Percentiles rank a stretch among this genome's conserved stretches.
Conservation (phyloP, 192 early-diverging fungal species). For the Geranomyces michiganensis region DNA sequence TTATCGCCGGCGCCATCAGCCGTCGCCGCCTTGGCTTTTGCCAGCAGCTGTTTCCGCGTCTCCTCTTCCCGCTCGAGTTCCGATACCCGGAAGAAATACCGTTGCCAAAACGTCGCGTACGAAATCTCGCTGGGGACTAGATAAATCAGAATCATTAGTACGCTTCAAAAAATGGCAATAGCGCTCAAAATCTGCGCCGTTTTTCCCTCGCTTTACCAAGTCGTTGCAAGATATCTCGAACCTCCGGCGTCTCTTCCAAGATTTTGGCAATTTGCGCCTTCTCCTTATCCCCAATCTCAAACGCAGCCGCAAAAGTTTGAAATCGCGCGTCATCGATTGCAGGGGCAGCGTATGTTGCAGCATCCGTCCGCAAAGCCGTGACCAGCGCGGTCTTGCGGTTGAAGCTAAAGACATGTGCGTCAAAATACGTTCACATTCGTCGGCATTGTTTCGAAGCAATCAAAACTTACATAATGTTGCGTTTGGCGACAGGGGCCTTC, state of each 20-base stretch:
- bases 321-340: slow-evolving; percentile 33
- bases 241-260: slow-evolving; percentile 27
- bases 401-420: too few species aligned
- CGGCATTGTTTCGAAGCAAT: too few species aligned
- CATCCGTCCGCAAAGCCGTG: slow-evolving; percentile 30
- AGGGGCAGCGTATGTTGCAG: slow-evolving; percentile 21
- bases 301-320: slow-evolving; percentile 15
- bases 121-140: slow-evolving; percentile 40
- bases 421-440: too few species aligned
- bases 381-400: slow-evolving; percentile 42
- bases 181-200: too few species aligned
- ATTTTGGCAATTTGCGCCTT: slow-evolving; percentile 33
- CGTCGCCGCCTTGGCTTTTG: neutral
- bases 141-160: neutral
- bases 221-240: slow-evolving; percentile 1
- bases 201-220: slow-evolving; percentile 6
- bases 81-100: slow-evolving; percentile 46
- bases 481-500: neutral
- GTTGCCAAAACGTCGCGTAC: slow-evolving; percentile 46
- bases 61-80: slow-evolving; percentile 49
- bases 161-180: too few species aligned
- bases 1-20: neutral
- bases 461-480: slow-evolving; percentile 39
- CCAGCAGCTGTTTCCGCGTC: slow-evolving; percentile 36
- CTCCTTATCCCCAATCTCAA: slow-evolving; percentile 36